Conservation (phyloP, 257 asterid genomes). For the Ehretia macrophylla region DNA sequence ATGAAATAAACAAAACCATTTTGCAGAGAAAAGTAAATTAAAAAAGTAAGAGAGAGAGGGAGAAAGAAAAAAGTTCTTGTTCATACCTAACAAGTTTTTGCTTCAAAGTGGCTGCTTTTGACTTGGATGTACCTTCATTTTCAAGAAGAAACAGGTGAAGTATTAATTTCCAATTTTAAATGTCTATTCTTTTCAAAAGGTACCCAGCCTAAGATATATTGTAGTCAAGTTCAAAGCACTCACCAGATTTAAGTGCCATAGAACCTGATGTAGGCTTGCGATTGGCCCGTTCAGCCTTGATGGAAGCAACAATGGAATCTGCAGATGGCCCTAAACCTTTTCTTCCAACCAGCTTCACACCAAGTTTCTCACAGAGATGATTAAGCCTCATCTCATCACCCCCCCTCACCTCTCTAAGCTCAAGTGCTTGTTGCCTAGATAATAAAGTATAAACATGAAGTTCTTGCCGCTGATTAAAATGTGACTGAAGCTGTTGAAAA, state of each 20-base stretch:
- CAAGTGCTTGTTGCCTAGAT: conserved; percentile 76
- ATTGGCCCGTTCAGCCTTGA: conserved; percentile 69
- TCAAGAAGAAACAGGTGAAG: conserved; percentile 3
- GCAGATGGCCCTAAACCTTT: conserved; percentile 89
- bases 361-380: conserved; percentile 66
- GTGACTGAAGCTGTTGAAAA: conserved; percentile 97
- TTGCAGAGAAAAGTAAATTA: neutral
- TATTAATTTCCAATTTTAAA: conserved; percentile 18
- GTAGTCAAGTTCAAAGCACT: conserved; percentile 17
- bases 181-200: neutral
- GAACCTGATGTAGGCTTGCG: conserved; percentile 46
- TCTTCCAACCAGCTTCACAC: conserved; percentile 84
- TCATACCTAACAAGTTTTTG: conserved; percentile 57
- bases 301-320: conserved; percentile 81
- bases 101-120: conserved; percentile 39
- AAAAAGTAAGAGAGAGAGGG: conserved; percentile 6
- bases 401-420: conserved; percentile 94
- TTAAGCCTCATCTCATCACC: conserved; percentile 78
- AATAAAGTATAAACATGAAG: conserved; percentile 78
- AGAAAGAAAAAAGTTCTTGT: conserved; percentile 2
- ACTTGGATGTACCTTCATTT: conserved; percentile 45
- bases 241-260: conserved; percentile 57
- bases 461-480: conserved; percentile 94
- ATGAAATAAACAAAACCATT: neutral
- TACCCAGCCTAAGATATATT: neutral